phyloP scores from a whole-genome alignment of 2,329 filamentous ascomycete species.

The Fusarium sp. region DNA sequence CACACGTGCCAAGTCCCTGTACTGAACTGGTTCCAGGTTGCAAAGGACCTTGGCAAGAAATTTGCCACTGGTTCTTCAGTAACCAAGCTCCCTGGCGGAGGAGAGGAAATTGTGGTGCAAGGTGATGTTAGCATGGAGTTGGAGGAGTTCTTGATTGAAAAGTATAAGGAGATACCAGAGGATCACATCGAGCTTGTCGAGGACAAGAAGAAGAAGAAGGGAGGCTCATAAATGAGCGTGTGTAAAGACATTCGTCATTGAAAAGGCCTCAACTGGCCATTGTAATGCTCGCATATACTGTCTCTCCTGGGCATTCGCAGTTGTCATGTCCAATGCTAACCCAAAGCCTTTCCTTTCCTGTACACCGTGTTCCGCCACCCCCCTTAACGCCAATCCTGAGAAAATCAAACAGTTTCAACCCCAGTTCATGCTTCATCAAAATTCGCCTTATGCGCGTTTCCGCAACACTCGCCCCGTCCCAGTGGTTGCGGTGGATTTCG shows the following conservation, averaged over 20 bases:
- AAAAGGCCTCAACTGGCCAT: constrained; percentile 25
- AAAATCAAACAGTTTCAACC: constrained; percentile 11
- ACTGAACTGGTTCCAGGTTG: constrained; percentile 56
- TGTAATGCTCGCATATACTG: constrained; percentile 36
- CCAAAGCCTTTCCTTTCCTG: constrained; percentile 21
- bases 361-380: constrained; percentile 20
- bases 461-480: constrained; percentile 62
- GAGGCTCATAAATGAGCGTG: constrained; percentile 31
- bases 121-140: constrained; percentile 96
- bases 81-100: constrained; percentile 83
- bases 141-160: constrained; percentile 86
- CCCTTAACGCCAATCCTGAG: constrained; percentile 36
- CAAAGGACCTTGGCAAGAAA: constrained; percentile 98
- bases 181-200: constrained; percentile 95
- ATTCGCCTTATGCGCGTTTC: constrained; percentile 55
- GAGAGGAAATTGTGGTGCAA: constrained; percentile 97
- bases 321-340: constrained; percentile 18
- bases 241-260: constrained; percentile 34
- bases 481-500: constrained; percentile 49
- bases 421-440: constrained; percentile 12
- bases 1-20: not conserved
- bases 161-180: constrained; percentile 88
- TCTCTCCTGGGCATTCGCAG: constrained; percentile 20
- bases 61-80: constrained; percentile 94
- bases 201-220: constrained; percentile 86